phyloP scores from a whole-genome alignment of 306 rosid species.

The Argentina anserina region DNA sequence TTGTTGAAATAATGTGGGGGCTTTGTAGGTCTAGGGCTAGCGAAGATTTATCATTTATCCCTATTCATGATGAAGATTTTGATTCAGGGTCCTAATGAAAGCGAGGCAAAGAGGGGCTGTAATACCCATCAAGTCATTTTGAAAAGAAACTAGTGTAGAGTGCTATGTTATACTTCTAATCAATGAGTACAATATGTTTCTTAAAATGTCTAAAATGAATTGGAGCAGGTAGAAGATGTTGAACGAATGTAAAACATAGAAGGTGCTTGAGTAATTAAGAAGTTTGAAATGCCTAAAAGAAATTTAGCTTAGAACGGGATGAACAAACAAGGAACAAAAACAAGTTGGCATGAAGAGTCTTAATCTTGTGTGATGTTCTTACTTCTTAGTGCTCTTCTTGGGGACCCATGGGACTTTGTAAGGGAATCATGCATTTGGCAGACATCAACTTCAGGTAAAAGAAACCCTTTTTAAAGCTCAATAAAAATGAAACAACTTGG shows the following conservation, averaged over 20 bases:
- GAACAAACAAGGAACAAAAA: no score
- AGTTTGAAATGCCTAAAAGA: not conserved
- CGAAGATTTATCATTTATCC: not conserved
- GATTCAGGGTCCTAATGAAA: not conserved
- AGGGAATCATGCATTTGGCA: constrained; percentile 44
- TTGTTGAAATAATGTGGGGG: constrained; percentile 8
- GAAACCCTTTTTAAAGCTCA: constrained; percentile 25
- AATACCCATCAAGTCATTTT: not conserved
- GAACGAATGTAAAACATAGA: not conserved
- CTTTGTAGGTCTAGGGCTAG: not conserved
- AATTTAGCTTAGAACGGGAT: not conserved
- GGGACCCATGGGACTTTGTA: constrained; percentile 41
- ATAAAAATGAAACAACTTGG: constrained; percentile 27
- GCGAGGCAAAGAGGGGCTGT: not conserved
- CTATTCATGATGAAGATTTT: not conserved
- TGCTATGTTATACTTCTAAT: not conserved
- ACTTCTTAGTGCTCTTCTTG: constrained; percentile 18
- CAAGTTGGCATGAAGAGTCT: not conserved
- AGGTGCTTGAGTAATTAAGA: no score
- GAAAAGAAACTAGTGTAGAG: no score
- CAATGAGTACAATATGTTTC: not conserved
- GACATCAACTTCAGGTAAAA: constrained; percentile 44
- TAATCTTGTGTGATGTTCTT: constrained; percentile 16
- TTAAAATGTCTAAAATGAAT: not conserved
- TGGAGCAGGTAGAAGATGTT: not conserved